These are phyloP conservation scores for Claviceps arundinis DNA, from an alignment of 2,329 filamentous ascomycete species.

Conservation along the genomic window DNA sequence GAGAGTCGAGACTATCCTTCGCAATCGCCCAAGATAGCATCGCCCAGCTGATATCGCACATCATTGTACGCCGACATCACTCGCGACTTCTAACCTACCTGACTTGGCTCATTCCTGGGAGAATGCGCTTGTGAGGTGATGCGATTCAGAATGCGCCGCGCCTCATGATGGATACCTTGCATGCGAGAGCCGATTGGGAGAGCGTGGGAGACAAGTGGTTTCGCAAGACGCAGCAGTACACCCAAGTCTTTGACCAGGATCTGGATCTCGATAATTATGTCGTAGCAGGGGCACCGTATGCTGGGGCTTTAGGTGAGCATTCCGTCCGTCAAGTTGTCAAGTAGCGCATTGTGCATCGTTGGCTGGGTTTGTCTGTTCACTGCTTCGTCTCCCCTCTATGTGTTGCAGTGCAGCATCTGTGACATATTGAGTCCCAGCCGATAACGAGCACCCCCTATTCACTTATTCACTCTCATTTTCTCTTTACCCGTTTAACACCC, in stretches of 20 bases:
- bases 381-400: background rate
- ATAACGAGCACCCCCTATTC: too few relatives aligned
- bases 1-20: background rate
- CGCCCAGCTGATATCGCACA: background rate
- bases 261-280: constrained; percentile 91
- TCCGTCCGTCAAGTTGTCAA: background rate
- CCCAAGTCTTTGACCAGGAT: constrained; percentile 82
- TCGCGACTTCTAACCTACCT: background rate
- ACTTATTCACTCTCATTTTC: too few relatives aligned
- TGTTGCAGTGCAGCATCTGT: too few relatives aligned
- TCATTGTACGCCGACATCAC: background rate
- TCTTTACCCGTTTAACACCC: background rate
- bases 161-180: constrained; percentile 39
- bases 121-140: background rate
- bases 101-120: background rate
- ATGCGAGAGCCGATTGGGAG: constrained; percentile 84
- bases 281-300: constrained; percentile 82
- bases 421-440: too few relatives aligned
- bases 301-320: constrained; percentile 73
- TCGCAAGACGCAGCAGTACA: constrained; percentile 87
- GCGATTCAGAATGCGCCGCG: constrained; percentile 8
- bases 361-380: background rate
- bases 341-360: background rate
- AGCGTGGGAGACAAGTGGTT: constrained; percentile 88
- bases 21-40: background rate